Evolutionary conservation across 345 rosid species (phyloP), one percentile per base, ranked within the genome.

Genomic region (Syzygium aqueum): DNA sequence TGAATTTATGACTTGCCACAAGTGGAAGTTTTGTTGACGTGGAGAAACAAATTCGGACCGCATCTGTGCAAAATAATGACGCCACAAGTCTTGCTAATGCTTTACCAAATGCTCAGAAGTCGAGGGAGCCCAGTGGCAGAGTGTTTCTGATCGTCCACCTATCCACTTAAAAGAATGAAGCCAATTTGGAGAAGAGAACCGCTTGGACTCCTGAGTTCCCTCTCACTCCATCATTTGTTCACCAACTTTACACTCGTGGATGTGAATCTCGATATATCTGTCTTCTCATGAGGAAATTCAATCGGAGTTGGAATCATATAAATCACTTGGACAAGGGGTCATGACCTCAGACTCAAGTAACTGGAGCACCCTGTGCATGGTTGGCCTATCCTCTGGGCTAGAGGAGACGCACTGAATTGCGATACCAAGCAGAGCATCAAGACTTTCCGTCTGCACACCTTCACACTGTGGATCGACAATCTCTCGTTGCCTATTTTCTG

Each of bases 311-410:
- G 98, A 95, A 91, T 97, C 99, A 53, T 97, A 96, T 40, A 97
- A 95, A 86, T 97, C 99, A 85, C 99, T 97, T 19, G 99, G 99
- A 92, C 98, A 97, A 53, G 99, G 99, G 88, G 98, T 96, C 99
- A 96, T 96, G 86, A 96, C 98, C 89, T 95, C 99, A 43, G 99
- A 95, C 91, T 96, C 99, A 22, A 97, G 97, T 85, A 95, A 89
- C 87, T 97, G 99, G 51, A 96, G 95, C 84, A 97, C 98, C 90
- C 98, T 93, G 91, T 97, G 99, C 99, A 96, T 97, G 88, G 96
- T 95, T 84, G 98, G 99, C 63, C 99, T 93, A 85, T 96, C 98
- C 84, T 96, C 98, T 11, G 99, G 96, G 89, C 85, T 90, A 2
- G 97, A 92, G 87, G 96, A 95, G 52, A 96, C 95, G 33, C 99